These are phyloP conservation scores for Dryadomyces quercus-mongolicae DNA, from an alignment of 2,329 filamentous ascomycete genomes.

Conservation along the genomic window DNA sequence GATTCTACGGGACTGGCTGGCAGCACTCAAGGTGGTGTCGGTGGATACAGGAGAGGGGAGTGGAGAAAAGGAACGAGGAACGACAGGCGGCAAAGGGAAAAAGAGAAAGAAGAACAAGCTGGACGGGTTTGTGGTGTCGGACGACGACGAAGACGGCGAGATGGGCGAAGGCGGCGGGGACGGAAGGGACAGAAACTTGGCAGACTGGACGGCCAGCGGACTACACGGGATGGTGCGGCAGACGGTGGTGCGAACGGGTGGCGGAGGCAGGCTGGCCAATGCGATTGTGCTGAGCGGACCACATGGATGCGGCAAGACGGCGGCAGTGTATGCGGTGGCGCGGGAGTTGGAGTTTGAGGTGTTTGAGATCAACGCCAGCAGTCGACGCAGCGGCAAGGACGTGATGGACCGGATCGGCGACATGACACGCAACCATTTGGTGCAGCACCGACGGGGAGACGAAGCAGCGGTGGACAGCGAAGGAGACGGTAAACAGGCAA, in stretches of 20 bases:
- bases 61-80: slow-evolving; percentile 16
- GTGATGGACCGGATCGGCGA: slow-evolving; percentile 86
- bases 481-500: slow-evolving; percentile 50
- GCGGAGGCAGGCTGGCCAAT: slow-evolving; percentile 38
- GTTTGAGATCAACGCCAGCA: slow-evolving; percentile 85
- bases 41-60: slow-evolving; percentile 50
- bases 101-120: slow-evolving; percentile 63
- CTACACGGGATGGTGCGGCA: slow-evolving; percentile 30
- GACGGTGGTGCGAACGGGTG: slow-evolving; percentile 37
- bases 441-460: slow-evolving; percentile 30
- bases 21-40: slow-evolving; percentile 60
- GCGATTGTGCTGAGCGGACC: slow-evolving; percentile 82
- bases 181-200: slow-evolving; percentile 37
- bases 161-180: slow-evolving; percentile 40
- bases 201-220: slow-evolving; percentile 26
- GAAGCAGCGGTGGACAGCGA: background rate
- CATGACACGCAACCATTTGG: slow-evolving; percentile 92
- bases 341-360: slow-evolving; percentile 87
- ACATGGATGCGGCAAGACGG: slow-evolving; percentile 84
- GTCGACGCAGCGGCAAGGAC: slow-evolving; percentile 75
- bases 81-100: slow-evolving; percentile 29
- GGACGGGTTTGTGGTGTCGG: slow-evolving; percentile 69
- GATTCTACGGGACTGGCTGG: slow-evolving; percentile 71
- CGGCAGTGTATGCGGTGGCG: slow-evolving; percentile 80
- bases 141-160: slow-evolving; percentile 59